Conservation (phyloP, 1,139 yeast species). For the Zygosaccharomyces sapae region DNA sequence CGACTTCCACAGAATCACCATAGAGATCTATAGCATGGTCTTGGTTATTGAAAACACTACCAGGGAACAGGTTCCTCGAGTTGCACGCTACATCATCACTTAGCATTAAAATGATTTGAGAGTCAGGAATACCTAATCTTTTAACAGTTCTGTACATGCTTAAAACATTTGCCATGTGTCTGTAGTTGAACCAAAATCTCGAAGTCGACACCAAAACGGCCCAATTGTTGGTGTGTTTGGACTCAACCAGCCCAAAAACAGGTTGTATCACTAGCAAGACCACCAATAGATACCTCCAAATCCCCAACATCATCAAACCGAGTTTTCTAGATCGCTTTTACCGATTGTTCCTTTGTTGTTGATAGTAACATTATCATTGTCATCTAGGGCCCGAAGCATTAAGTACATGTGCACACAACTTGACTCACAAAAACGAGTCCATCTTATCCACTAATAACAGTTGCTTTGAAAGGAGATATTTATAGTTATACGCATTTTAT, state of each 20-base stretch:
- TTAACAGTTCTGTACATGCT: conserved; percentile 95
- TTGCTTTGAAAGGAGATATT: not conserved
- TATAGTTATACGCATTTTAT: not conserved
- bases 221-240: conserved; percentile 77
- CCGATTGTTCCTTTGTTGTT: not conserved
- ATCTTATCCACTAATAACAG: not conserved
- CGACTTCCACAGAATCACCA: conserved; percentile 93
- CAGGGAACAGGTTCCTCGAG: conserved; percentile 93
- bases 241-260: conserved; percentile 10
- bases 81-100: conserved; percentile 97
- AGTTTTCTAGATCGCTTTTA: not conserved
- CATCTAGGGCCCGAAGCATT: not conserved
- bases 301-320: conserved; percentile 4
- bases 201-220: conserved; percentile 95
- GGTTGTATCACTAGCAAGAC: conserved; percentile 5
- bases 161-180: conserved; percentile 95
- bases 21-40: conserved; percentile 92
- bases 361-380: not conserved
- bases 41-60: conserved; percentile 89
- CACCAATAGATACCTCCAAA: conserved; percentile 5
- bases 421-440: not conserved
- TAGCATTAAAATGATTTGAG: conserved; percentile 91
- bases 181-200: conserved; percentile 94
- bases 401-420: not conserved
- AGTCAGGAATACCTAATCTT: conserved; percentile 93